Conservation (phyloP, 345 rosid species). For the Toxicodendron radicans region DNA sequence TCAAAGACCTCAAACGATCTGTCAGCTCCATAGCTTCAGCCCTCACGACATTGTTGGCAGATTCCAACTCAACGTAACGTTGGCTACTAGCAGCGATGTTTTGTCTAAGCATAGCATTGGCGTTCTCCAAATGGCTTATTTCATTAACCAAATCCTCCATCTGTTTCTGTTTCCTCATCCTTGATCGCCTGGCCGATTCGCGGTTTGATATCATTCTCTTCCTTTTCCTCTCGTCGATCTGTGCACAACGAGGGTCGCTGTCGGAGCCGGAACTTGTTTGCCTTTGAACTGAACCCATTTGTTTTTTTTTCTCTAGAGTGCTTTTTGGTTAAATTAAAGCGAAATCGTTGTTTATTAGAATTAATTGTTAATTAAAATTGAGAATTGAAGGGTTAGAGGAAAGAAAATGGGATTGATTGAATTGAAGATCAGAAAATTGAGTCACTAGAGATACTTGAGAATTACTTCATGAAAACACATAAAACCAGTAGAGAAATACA, state of each 20-base stretch:
- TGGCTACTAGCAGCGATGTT: conserved; percentile 31
- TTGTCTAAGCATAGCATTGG: conserved; percentile 38
- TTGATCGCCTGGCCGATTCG: conserved; percentile 83
- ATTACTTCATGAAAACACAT: conserved; percentile 66
- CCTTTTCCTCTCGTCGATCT: conserved; percentile 71
- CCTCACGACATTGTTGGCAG: conserved; percentile 64
- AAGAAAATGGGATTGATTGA: background rate
- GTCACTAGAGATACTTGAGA: background rate
- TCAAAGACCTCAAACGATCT: conserved; percentile 53
- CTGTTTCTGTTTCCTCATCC: conserved; percentile 78
- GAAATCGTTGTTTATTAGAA: background rate
- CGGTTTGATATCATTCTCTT: conserved; percentile 89
- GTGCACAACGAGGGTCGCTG: conserved; percentile 46
- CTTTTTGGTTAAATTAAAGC: background rate
- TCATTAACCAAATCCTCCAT: conserved; percentile 60
- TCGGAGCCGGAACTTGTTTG: conserved; percentile 69
- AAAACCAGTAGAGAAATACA: conserved; percentile 88
- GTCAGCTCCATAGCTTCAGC: conserved; percentile 71
- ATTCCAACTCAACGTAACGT: conserved; percentile 49
- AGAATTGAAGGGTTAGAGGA: background rate
- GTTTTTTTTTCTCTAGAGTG: conserved; percentile 7
- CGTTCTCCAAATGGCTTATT: conserved; percentile 46
- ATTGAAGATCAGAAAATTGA: background rate
- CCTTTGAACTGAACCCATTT: conserved; percentile 44
- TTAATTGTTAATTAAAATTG: background rate